These are phyloP conservation scores for Xylaria acuta DNA, from an alignment of 495 filamentous ascomycete species.

Conservation along the genomic window DNA sequence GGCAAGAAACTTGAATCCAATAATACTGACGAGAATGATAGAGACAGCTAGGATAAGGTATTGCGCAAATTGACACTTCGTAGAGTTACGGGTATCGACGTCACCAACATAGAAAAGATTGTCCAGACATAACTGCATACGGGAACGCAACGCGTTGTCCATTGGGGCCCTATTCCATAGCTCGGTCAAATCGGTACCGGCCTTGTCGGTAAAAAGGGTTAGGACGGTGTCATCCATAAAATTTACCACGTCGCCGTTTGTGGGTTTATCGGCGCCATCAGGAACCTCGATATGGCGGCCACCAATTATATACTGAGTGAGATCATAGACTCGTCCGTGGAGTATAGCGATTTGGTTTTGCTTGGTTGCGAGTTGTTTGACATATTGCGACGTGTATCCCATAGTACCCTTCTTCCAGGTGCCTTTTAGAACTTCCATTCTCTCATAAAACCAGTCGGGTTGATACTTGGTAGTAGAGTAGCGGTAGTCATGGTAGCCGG, in stretches of 20 bases:
- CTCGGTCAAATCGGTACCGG: slow-evolving; percentile 83
- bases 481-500: slow-evolving; percentile 92
- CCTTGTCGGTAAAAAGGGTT: slow-evolving; percentile 73
- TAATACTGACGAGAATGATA: slow-evolving; percentile 77
- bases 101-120: slow-evolving; percentile 96
- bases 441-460: slow-evolving; percentile 89
- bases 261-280: slow-evolving; percentile 55
- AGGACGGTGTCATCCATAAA: slow-evolving; percentile 85
- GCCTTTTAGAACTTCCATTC: slow-evolving; percentile 74
- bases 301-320: slow-evolving; percentile 83
- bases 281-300: slow-evolving; percentile 69
- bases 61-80: slow-evolving; percentile 82
- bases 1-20: slow-evolving; percentile 95
- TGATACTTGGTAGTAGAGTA: slow-evolving; percentile 79
- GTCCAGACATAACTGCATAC: slow-evolving; percentile 87
- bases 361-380: slow-evolving; percentile 71
- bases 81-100: slow-evolving; percentile 88
- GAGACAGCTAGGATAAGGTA: slow-evolving; percentile 94
- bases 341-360: slow-evolving; percentile 78
- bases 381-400: slow-evolving; percentile 80
- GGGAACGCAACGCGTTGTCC: slow-evolving; percentile 54
- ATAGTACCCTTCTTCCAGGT: slow-evolving; percentile 89
- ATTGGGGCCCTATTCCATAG: slow-evolving; percentile 77
- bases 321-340: slow-evolving; percentile 83
- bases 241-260: slow-evolving; percentile 62